These are phyloP conservation scores for Schizochytrium sp. DNA, from an alignment of 108 stramenopile species.

Conservation along the genomic window DNA sequence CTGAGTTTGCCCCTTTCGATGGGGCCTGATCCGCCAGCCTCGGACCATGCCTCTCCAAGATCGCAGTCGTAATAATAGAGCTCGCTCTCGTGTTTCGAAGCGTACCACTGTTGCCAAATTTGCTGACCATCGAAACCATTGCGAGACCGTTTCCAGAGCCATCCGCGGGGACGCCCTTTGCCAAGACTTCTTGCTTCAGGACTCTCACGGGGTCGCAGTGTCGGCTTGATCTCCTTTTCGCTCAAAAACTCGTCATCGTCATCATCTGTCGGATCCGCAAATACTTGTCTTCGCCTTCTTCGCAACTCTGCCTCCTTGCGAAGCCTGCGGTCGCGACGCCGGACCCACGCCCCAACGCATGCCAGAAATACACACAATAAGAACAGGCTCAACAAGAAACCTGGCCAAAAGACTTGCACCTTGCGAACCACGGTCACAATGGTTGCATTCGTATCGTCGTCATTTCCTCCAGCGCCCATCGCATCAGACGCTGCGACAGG, in stretches of 20 bases:
- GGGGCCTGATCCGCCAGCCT: neutral
- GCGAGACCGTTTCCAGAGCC: neutral
- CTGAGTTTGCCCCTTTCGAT: neutral
- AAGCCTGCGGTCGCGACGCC: neutral
- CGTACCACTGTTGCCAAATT: slow-evolving; percentile 10
- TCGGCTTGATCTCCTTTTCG: too few species aligned
- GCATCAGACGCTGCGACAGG: neutral
- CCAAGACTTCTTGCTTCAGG: too few species aligned
- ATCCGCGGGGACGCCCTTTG: neutral
- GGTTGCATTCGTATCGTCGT: neutral
- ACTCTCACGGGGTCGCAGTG: too few species aligned
- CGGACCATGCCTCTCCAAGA: neutral
- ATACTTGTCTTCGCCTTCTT: too few species aligned
- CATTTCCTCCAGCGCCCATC: too few species aligned
- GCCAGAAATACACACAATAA: neutral
- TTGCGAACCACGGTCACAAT: neutral
- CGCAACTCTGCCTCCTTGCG: neutral
- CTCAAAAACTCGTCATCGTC: too few species aligned
- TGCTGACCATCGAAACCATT: neutral
- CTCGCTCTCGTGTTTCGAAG: neutral
- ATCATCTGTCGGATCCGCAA: too few species aligned
- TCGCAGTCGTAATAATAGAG: neutral
- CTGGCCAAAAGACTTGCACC: neutral
- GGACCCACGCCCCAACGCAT: neutral
- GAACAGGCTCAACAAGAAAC: neutral